These are phyloP conservation scores for Candida railenensis DNA, from an alignment of 805 yeast species.

Conservation along the genomic window DNA sequence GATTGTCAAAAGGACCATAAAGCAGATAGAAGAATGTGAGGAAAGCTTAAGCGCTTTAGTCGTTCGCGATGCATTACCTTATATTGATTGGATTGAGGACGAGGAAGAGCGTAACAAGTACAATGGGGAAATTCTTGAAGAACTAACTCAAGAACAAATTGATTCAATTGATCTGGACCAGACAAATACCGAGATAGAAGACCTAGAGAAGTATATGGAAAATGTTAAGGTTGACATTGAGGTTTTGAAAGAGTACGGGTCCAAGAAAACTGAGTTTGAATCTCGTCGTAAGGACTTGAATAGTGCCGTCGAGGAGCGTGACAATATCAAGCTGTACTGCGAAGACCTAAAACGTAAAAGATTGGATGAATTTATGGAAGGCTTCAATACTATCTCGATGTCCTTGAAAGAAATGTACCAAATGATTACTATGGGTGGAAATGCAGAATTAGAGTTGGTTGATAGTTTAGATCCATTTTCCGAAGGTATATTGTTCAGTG, in stretches of 20 bases:
- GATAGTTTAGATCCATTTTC: slow-evolving; percentile 97
- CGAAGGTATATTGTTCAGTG: slow-evolving; percentile 94
- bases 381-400: slow-evolving; percentile 81
- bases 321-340: slow-evolving; percentile 54
- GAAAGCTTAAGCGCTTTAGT: slow-evolving; percentile 44
- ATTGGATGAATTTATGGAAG: slow-evolving; percentile 88
- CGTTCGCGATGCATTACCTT: slow-evolving; percentile 51
- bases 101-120: slow-evolving; percentile 36
- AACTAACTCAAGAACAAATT: slow-evolving; percentile 52
- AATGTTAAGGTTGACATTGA: slow-evolving; percentile 67
- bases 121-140: slow-evolving; percentile 38
- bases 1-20: slow-evolving; percentile 34
- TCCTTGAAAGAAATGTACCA: slow-evolving; percentile 96
- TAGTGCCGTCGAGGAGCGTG: slow-evolving; percentile 64
- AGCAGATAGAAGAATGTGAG: slow-evolving; percentile 36
- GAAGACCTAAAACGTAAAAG: slow-evolving; percentile 74
- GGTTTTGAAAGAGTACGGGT: slow-evolving; percentile 72
- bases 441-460: slow-evolving; percentile 93
- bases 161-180: slow-evolving; percentile 44
- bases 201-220: slow-evolving; percentile 54
- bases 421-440: slow-evolving; percentile 99
- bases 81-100: slow-evolving; percentile 48
- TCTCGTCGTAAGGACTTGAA: slow-evolving; percentile 66
- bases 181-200: slow-evolving; percentile 51
- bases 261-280: slow-evolving; percentile 61